Evolutionary conservation across 2,329 filamentous ascomycete genomes (phyloP).

Genomic region (Calonectria montana): DNA sequence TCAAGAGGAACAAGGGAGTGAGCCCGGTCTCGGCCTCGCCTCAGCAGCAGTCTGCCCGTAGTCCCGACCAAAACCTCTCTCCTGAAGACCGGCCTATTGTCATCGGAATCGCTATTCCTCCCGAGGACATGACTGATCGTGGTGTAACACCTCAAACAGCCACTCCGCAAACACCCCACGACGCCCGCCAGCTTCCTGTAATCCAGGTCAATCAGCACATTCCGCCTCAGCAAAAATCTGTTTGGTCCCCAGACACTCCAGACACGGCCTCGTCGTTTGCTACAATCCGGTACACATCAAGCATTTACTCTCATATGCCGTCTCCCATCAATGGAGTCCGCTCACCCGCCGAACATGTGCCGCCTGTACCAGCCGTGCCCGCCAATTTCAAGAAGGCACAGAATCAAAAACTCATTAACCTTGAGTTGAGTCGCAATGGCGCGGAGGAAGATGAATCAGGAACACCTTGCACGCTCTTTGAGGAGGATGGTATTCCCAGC

Average conservation of each 20-base stretch:
- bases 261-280: conserved; percentile 58
- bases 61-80: conserved; percentile 64
- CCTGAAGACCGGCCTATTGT: conserved; percentile 78
- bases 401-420: conserved; percentile 52
- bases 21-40: conserved; percentile 43
- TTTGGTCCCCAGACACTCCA: conserved; percentile 73
- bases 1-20: conserved; percentile 55
- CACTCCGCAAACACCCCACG: conserved; percentile 50
- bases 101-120: conserved; percentile 76
- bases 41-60: conserved; percentile 39
- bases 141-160: conserved; percentile 63
- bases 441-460: conserved; percentile 62
- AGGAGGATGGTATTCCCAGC: conserved; percentile 70
- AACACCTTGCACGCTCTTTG: conserved; percentile 75
- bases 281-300: conserved; percentile 62
- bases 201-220: conserved; percentile 20
- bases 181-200: conserved; percentile 22
- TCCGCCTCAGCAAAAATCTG: conserved; percentile 55
- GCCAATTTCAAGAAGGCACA: conserved; percentile 49
- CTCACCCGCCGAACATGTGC: conserved; percentile 52
- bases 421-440: conserved; percentile 41
- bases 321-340: conserved; percentile 44
- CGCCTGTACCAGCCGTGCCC: conserved; percentile 72
- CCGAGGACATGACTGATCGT: conserved; percentile 46
- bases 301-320: conserved; percentile 70